Evolutionary conservation across 352 stramenopile genomes (phyloP), one percentile per base, ranked within the genome.

Genomic region (Globisporangium spiculum): DNA sequence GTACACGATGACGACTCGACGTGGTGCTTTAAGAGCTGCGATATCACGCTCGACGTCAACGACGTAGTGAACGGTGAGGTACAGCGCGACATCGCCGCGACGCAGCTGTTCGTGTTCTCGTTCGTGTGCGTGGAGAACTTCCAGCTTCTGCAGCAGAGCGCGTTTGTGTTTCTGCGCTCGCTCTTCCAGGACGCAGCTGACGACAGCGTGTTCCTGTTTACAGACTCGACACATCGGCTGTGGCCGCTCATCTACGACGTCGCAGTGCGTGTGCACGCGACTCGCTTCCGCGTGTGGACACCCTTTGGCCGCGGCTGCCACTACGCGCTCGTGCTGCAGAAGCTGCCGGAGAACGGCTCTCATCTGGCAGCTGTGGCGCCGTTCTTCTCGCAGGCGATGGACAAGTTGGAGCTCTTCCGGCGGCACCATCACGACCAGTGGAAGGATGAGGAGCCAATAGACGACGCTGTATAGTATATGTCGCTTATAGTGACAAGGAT

Each of bases 81-180:
- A 1, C 32, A 46, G 14, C 27, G 58, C 46, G 72, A 84, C 18
- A 41, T 83, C 6, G 24, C 46, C 2, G 30, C 55, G 20, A 89
- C 76, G 4, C 68, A 88, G 16, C 58, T 90, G 1, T 84, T 90
- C 30, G 68, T 90, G 26, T 92, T 92, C 44, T 84, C 81, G 7
- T 92, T 92, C 61, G 84, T 92, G 44, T 90, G 81, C 57, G 84
- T 89, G 34, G 84, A 92, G 59, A 92, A 90, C 61, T 89, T 83
- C 24, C 78, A 72, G 54, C 69, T 90, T 16, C 70, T 92, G 3
- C 70, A 73, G 24, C 66, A 80, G 58, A 83, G 70, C 56, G 57
- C 72, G 26, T 92, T 79, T 62, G 60, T 68, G 4, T 90, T 92
- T 46, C 64, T 92, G 0, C 80, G 77, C 14, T 83, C 79, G 48